phyloP scores from a whole-genome alignment of 2,329 filamentous ascomycete genomes.

The Purpureocillium lavendulum region DNA sequence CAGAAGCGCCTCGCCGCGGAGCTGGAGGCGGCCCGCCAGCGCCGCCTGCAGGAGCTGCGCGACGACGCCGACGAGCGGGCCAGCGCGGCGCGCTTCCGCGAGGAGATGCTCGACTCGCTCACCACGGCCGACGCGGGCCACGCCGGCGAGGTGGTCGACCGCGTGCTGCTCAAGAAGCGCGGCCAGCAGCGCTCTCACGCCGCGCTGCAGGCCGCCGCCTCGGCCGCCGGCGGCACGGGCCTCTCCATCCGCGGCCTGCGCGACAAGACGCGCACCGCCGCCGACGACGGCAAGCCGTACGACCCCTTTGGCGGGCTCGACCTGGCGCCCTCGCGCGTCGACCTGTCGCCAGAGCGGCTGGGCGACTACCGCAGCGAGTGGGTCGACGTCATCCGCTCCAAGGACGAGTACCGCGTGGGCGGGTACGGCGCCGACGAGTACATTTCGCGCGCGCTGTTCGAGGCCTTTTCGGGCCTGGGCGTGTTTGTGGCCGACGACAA shows the following conservation, averaged over 20 bases:
- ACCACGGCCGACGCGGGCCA: conserved; percentile 52
- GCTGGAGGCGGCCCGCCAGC: conserved; percentile 51
- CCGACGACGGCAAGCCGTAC: conserved; percentile 61
- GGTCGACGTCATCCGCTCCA: conserved; percentile 58
- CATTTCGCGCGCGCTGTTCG: conserved; percentile 69
- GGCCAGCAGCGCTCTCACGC: conserved; percentile 39
- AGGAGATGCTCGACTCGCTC: conserved; percentile 63
- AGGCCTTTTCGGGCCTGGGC: conserved; percentile 83
- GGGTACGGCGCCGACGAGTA: conserved; percentile 82
- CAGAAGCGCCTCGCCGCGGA: conserved; percentile 53
- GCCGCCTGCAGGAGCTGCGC: conserved; percentile 52
- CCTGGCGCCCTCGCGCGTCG: conserved; percentile 61
- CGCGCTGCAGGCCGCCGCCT: conserved; percentile 23
- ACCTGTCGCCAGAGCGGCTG: conserved; percentile 38
- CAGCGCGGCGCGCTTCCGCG: conserved; percentile 53
- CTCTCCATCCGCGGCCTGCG: conserved; percentile 76
- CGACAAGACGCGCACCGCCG: conserved; percentile 38
- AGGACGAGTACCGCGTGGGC: conserved; percentile 61
- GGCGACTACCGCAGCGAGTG: conserved; percentile 67
- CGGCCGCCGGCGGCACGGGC: conserved; percentile 12
- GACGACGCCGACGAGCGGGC: conserved; percentile 65
- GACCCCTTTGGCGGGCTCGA: conserved; percentile 78
- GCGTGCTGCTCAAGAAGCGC: conserved; percentile 66
- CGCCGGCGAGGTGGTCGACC: conserved; percentile 48
- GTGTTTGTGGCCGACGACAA: conserved; percentile 81